Conservation (phyloP, 495 filamentous ascomycete species). For the Daldinia caldariorum region DNA sequence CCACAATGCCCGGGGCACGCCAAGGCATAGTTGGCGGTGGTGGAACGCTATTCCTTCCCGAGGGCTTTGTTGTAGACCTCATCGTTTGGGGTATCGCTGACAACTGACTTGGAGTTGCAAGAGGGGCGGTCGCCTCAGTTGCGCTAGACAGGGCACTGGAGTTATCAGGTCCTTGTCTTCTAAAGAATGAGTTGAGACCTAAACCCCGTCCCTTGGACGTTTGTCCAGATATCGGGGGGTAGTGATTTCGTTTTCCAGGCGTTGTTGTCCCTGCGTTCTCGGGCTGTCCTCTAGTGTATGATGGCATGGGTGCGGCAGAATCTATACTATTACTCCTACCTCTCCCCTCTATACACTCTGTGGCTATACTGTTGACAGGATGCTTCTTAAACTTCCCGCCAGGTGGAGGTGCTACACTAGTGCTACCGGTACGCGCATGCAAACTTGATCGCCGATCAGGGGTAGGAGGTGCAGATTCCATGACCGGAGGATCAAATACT, state of each 20-base stretch:
- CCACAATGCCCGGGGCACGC: slow-evolving; percentile 33
- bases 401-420: slow-evolving; percentile 26
- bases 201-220: slow-evolving; percentile 48
- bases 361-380: slow-evolving; percentile 29
- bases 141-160: slow-evolving; percentile 46
- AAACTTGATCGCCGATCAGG: slow-evolving; percentile 58
- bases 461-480: slow-evolving; percentile 45
- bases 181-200: slow-evolving; percentile 52
- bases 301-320: slow-evolving; percentile 16
- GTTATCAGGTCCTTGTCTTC: slow-evolving; percentile 46
- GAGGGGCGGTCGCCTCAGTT: slow-evolving; percentile 49
- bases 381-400: slow-evolving; percentile 45
- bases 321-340: slow-evolving; percentile 56
- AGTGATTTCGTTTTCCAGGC: slow-evolving; percentile 54
- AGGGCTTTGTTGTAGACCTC: slow-evolving; percentile 11
- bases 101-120: slow-evolving; percentile 32
- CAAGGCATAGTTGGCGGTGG: slow-evolving; percentile 43
- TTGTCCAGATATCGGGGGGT: slow-evolving; percentile 56
- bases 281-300: slow-evolving; percentile 1
- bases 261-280: slow-evolving; percentile 19
- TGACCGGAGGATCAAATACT: slow-evolving; percentile 39
- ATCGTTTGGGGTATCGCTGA: slow-evolving; percentile 16
- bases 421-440: slow-evolving; percentile 50
- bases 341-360: slow-evolving; percentile 31
- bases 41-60: slow-evolving; percentile 44